A percentile compares a stretch with the other conserved stretches of the same genome.
These are phyloP conservation scores for Phytopythium ostracodes DNA, from an alignment of 352 stramenopile genomes.

Conservation along the genomic window DNA sequence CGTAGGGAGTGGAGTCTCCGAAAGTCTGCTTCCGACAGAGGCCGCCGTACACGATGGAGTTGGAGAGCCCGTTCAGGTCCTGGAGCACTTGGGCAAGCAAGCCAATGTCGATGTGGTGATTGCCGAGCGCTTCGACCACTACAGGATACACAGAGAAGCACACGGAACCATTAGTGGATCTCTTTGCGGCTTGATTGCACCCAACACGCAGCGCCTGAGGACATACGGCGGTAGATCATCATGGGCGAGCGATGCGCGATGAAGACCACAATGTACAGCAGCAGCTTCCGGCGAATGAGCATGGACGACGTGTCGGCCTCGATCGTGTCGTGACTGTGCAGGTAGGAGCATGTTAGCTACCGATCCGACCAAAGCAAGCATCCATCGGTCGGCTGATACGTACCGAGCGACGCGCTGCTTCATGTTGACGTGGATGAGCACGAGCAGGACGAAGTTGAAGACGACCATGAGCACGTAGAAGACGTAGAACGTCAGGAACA, in stretches of 20 bases:
- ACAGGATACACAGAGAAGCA: background rate
- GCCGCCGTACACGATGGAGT: constrained; percentile 67
- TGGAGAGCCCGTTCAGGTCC: constrained; percentile 68
- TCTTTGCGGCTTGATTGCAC: background rate
- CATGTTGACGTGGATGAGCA: constrained; percentile 63
- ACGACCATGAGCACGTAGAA: constrained; percentile 67
- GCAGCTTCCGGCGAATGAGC: constrained; percentile 63
- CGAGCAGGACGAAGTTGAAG: constrained; percentile 66
- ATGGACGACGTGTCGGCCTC: constrained; percentile 63
- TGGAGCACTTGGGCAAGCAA: constrained; percentile 56
- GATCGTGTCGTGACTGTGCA: constrained; percentile 46
- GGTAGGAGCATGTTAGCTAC: constrained; percentile 1
- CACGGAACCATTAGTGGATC: background rate
- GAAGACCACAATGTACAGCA: constrained; percentile 74
- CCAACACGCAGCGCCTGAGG: background rate
- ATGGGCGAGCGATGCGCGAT: constrained; percentile 61
- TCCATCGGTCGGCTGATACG: background rate
- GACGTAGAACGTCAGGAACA: constrained; percentile 77
- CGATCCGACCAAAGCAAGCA: background rate
- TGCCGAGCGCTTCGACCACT: constrained; percentile 14
- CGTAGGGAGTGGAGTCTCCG: background rate
- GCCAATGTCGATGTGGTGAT: constrained; percentile 16
- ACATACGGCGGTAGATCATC: constrained; percentile 68
- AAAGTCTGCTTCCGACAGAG: constrained; percentile 32
- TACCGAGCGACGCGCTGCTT: constrained; percentile 55